Conservation (phyloP, 352 stramenopile species). For the Phytophthora multivora region DNA sequence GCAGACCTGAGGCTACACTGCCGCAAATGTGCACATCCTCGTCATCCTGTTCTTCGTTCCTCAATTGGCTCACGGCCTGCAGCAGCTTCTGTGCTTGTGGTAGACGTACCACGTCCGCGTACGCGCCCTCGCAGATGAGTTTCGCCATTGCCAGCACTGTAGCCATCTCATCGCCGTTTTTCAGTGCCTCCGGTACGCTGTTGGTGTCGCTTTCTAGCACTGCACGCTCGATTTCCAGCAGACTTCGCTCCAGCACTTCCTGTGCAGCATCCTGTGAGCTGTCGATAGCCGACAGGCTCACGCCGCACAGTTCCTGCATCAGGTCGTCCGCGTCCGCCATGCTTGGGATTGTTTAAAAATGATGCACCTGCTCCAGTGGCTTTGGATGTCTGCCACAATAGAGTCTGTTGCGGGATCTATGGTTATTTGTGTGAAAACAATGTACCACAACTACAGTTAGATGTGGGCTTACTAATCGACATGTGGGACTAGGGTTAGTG, state of each 20-base stretch:
- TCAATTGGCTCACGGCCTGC: conserved; percentile 11
- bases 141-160: conserved; percentile 52
- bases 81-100: conserved; percentile 41
- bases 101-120: conserved; percentile 62
- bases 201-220: conserved; percentile 57
- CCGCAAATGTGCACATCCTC: conserved; percentile 54
- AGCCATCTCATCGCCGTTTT: conserved; percentile 16
- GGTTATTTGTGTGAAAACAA: too few species aligned
- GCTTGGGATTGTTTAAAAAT: conserved; percentile 17
- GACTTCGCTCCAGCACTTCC: conserved; percentile 39
- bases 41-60: conserved; percentile 16
- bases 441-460: too few species aligned
- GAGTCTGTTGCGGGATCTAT: too few species aligned
- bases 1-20: conserved; percentile 44
- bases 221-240: conserved; percentile 58
- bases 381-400: not conserved
- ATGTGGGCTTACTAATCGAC: too few species aligned
- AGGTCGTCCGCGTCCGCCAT: conserved; percentile 66
- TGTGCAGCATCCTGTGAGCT: conserved; percentile 38
- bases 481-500: too few species aligned
- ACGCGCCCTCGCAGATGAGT: conserved; percentile 63
- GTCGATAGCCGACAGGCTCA: conserved; percentile 51
- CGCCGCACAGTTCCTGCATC: conserved; percentile 64
- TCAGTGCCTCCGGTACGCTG: conserved; percentile 25
- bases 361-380: conserved; percentile 6